phyloP scores from a whole-genome alignment of 106 monocot species.

The Posidonia australis region DNA sequence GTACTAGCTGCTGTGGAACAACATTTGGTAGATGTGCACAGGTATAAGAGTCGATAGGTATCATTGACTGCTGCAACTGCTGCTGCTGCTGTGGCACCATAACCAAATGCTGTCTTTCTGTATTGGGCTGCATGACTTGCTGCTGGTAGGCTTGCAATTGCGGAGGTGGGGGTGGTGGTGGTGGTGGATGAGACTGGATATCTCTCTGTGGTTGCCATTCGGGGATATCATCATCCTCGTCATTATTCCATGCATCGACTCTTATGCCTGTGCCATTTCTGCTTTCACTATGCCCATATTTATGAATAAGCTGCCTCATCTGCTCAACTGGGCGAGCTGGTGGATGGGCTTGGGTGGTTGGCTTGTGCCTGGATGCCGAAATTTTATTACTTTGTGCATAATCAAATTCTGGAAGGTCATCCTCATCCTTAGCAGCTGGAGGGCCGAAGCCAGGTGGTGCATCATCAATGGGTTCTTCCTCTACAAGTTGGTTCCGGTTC shows the following conservation, averaged over 20 bases:
- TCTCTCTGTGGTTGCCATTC: conserved; percentile 49
- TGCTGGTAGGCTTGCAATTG: conserved; percentile 15
- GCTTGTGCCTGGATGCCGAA: conserved; percentile 5
- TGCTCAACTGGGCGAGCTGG: conserved; percentile 32
- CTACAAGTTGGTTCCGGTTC: not conserved
- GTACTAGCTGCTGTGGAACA: conserved; percentile 7
- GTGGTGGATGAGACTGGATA: conserved; percentile 7
- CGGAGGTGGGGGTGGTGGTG: conserved; percentile 10
- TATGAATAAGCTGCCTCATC: conserved; percentile 60
- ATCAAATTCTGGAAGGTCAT: conserved; percentile 90
- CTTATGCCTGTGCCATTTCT: conserved; percentile 7
- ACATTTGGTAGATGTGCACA: not conserved
- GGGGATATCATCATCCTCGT: conserved; percentile 68
- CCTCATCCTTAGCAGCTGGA: conserved; percentile 31
- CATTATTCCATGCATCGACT: conserved; percentile 32
- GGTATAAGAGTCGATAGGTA: too few species aligned
- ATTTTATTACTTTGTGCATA: conserved; percentile 15
- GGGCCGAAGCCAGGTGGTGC: conserved; percentile 90
- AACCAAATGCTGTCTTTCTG: conserved; percentile 13
- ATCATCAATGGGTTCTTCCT: conserved; percentile 39
- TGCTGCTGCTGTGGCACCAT: not conserved
- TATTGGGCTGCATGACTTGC: conserved; percentile 1
- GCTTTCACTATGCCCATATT: conserved; percentile 44
- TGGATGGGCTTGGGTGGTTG: not conserved
- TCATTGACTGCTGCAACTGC: not conserved